Base-by-base conservation (phyloP, 192 early-diverging fungal species). In the Dissophora ornata region DNA sequence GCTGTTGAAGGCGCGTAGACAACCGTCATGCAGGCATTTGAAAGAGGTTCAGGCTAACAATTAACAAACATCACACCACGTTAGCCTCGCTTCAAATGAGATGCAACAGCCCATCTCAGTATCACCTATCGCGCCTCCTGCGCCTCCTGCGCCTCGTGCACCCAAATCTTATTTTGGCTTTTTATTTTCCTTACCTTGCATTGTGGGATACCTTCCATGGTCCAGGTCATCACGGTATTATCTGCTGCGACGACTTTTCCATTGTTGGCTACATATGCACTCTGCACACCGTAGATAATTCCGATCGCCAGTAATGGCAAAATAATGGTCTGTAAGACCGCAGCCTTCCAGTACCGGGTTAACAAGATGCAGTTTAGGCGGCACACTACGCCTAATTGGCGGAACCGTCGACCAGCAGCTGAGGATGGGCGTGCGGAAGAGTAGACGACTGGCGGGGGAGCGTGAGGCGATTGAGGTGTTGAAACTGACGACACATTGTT, bases 21-120 rank as follows among this genome's bases (percentile, higher is more conserved):
- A 0, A 75, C 4, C 0, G 71, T 75, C 62, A 75, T 75, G 11
- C 71, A 75, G 5, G 71, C 63, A 32, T 75, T 75, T 8, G 71
- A 75, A 0, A 74, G 40, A 0, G 56, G 45, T 38, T 74, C 62
- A 19, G 70, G 70, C 70, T 74, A 54, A 51, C 18, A 30, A 11
- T 29, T 4, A 7, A 48, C 9, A 28, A 52, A 29, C 8, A 18
- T 13, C 5, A 28, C 4, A 4, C 12, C 12, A 52, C 8, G 29
- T n/a, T n/a, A n/a, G n/a, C n/a, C n/a, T n/a, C n/a, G n/a, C n/a
- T n/a, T n/a, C n/a, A n/a, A n/a, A n/a, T n/a, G n/a, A n/a, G n/a
- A n/a, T n/a, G n/a, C n/a, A n/a, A n/a, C n/a, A n/a, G n/a, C n/a
- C n/a, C n/a, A n/a, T n/a, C n/a, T n/a, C n/a, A n/a, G n/a, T n/a